phyloP scores from a whole-genome alignment of 768 basidiomycete genomes.

The Strobilomyces confusus region DNA sequence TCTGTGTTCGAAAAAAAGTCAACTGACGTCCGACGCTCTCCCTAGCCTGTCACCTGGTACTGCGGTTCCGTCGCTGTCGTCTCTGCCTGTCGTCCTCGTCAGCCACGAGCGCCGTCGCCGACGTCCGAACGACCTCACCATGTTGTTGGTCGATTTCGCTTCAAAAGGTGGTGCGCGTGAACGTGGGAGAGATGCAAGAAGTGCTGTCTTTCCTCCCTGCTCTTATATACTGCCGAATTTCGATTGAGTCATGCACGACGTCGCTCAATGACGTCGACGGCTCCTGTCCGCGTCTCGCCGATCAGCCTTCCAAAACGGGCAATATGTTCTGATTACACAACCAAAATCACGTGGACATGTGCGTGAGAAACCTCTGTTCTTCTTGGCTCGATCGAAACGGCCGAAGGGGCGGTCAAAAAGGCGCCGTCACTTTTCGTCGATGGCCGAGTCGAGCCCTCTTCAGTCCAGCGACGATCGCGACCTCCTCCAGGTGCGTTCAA shows the following conservation, averaged over 20 bases:
- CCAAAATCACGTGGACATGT: neutral
- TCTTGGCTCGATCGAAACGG: neutral
- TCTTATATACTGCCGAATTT: conserved; percentile 14
- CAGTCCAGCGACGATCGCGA: conserved; percentile 19
- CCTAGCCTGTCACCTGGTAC: conserved; percentile 21
- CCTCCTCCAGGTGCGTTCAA: conserved; percentile 20
- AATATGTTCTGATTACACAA: neutral
- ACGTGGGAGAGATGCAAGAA: neutral
- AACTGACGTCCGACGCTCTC: neutral
- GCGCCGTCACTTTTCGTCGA: conserved; percentile 1
- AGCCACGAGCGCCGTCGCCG: neutral
- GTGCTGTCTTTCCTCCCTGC: neutral
- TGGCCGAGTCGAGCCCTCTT: conserved; percentile 26
- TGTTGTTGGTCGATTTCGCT: conserved; percentile 3
- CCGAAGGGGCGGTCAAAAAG: no score
- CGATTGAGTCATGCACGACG: conserved; percentile 16
- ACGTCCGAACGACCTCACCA: conserved; percentile 5
- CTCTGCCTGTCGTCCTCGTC: conserved; percentile 16
- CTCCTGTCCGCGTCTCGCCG: conserved; percentile 14
- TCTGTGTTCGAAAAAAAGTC: conserved; percentile 13
- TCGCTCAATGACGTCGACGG: conserved; percentile 18
- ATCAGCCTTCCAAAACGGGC: conserved; percentile 9
- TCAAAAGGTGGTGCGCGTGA: neutral
- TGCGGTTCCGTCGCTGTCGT: neutral
- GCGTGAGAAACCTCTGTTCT: conserved; percentile 4